Percentiles rank a stretch among this genome's conserved stretches.
Conservation (phyloP, 228 moss, liverwort and hornwort species). For the Sphagnum fallax region DNA sequence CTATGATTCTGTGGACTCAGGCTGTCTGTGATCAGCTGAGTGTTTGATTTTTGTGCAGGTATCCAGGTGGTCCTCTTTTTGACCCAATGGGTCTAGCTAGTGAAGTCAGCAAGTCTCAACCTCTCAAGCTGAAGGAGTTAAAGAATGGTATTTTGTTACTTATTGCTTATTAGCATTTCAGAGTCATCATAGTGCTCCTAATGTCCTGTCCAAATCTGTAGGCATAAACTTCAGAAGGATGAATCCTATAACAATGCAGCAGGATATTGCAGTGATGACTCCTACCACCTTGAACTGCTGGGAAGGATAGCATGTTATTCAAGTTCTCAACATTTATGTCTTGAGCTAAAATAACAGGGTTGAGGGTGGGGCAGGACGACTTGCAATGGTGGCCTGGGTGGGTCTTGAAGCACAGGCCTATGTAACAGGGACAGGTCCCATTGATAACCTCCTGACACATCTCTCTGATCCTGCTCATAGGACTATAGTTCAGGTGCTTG, state of each 20-base stretch:
- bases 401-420: slow-evolving; percentile 45
- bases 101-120: slow-evolving; percentile 16
- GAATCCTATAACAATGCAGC: too few species aligned
- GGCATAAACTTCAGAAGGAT: too few species aligned
- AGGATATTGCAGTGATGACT: too few species aligned
- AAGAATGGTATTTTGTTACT: slow-evolving; percentile 34
- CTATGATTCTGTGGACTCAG: too few species aligned
- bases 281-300: too few species aligned
- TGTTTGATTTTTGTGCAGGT: slow-evolving; percentile 12
- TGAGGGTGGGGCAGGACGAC: slow-evolving; percentile 32
- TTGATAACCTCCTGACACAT: slow-evolving; percentile 50
- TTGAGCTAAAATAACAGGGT: too few species aligned
- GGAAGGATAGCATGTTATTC: too few species aligned
- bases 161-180: too few species aligned
- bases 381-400: slow-evolving; percentile 62
- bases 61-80: slow-evolving; percentile 59
- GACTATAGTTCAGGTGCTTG: slow-evolving; percentile 39
- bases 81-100: slow-evolving; percentile 43
- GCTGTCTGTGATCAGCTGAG: too few species aligned
- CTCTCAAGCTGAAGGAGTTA: slow-evolving; percentile 47
- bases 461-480: slow-evolving; percentile 45
- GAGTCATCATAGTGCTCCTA: too few species aligned
- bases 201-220: too few species aligned
- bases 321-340: too few species aligned
- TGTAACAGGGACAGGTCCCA: slow-evolving; percentile 40